Evolutionary conservation across 2,329 filamentous ascomycete genomes (phyloP), one percentile per base, ranked within the genome.

Genomic region (Talaromyces rugulosus): DNA sequence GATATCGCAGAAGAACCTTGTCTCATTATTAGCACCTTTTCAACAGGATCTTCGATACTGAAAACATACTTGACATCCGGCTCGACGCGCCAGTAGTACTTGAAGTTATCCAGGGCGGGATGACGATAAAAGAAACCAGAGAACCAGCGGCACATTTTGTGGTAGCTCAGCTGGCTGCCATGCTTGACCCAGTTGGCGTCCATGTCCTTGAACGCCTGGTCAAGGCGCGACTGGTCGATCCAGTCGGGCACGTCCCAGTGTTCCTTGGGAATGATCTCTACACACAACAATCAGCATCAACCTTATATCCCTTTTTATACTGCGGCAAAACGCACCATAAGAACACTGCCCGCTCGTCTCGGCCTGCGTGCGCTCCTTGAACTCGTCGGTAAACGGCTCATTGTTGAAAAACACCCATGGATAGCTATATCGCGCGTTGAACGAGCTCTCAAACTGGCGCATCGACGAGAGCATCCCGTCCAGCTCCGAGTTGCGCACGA

Each of bases 401-500:
- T 99, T 93, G 78, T 99, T 99, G 84, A 99, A 96, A 76, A 99
- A 99, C 8, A 92, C 97, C 92, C 95, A 99, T 0, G 95, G 95
- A 74, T 99, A 99, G 81, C 98, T 98, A 85, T 97, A 99, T 74
- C 98, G 99, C 81, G 86, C 82, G 72, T 99, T 99, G 92, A 93
- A 99, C 0, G 94, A 98, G 67, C 89, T 82, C 79, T 99, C 95
- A 64, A 99, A 83, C 72, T 99, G 93, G 60, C 79, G 78, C 91
- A 99, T 99, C 31, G 92, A 91, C 72, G 89, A 85, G 31, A 98
- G 81, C 82, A 99, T 90, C 58, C 89, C 90, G 27, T 87, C 79
- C 30, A 97, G 80, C 80, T 99, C 95, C 72, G 91, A 87, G 72
- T 99, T 99, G 65, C 95, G 88, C 61, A 98, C 95, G 42, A 99